phyloP scores from a whole-genome alignment of 1,284 basidiomycete species.

The Cryptococcus jaspeensis region DNA sequence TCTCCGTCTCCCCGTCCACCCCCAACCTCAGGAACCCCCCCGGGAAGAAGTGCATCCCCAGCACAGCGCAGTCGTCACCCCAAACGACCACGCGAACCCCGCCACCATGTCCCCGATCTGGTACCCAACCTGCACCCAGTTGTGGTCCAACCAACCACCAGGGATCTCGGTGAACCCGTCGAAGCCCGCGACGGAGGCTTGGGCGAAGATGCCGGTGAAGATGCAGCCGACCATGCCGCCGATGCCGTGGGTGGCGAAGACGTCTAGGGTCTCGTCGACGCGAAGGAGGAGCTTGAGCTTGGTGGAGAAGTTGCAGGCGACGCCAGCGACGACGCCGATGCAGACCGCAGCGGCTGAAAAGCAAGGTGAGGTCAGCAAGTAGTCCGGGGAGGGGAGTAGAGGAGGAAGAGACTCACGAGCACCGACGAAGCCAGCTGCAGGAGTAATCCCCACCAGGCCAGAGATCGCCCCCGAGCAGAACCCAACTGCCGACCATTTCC shows the following conservation, averaged over 20 bases:
- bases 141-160: conserved; percentile 87
- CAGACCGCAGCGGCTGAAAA: conserved; percentile 74
- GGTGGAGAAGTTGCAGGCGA: conserved; percentile 88
- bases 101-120: conserved; percentile 73
- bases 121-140: conserved; percentile 69
- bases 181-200: conserved; percentile 75
- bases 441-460: conserved; percentile 81
- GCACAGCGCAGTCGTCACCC: conserved; percentile 79
- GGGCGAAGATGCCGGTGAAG: conserved; percentile 79
- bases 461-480: conserved; percentile 94
- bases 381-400: too few relatives aligned
- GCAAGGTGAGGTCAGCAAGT: too few relatives aligned
- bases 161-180: conserved; percentile 72
- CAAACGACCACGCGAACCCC: conserved; percentile 72
- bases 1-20: conserved; percentile 78
- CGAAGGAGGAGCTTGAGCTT: conserved; percentile 70
- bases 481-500: conserved; percentile 89
- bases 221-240: conserved; percentile 75
- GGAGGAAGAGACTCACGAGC: too few relatives aligned
- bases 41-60: conserved; percentile 94
- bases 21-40: conserved; percentile 68
- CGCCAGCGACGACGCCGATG: conserved; percentile 81
- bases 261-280: conserved; percentile 67
- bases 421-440: conserved; percentile 85
- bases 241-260: conserved; percentile 86